A percentile compares a stretch with the other conserved stretches of the same genome.
Conservation (phyloP, 768 basidiomycete species). For the Xerocomus brunneocitrinus region DNA sequence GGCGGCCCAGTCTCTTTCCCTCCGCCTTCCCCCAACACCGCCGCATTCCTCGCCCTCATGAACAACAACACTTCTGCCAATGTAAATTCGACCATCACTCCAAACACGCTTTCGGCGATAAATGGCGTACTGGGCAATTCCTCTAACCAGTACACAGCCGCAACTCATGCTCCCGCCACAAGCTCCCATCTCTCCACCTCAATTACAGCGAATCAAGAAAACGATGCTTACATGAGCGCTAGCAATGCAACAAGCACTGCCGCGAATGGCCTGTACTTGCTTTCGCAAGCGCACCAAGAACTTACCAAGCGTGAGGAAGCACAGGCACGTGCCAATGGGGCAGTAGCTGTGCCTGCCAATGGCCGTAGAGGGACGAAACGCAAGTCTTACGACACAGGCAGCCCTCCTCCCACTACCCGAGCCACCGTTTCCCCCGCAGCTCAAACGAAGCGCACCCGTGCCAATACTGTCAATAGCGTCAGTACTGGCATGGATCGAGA, state of each 20-base stretch:
- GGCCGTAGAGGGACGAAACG: conserved; percentile 62
- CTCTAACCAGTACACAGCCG: conserved; percentile 23
- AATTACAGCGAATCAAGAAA: conserved; percentile 33
- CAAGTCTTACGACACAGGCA: conserved; percentile 52
- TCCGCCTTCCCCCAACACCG: conserved; percentile 80
- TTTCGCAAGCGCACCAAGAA: conserved; percentile 94
- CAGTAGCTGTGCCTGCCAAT: conserved; percentile 28
- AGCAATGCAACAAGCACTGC: conserved; percentile 63
- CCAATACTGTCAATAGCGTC: conserved; percentile 30
- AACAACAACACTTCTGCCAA: conserved; percentile 44
- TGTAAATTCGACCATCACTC: conserved; percentile 50
- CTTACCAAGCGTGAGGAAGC: conserved; percentile 92
- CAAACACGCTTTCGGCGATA: conserved; percentile 56
- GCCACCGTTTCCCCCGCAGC: conserved; percentile 21
- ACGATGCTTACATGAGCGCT: conserved; percentile 37
- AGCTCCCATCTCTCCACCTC: conserved; percentile 35
- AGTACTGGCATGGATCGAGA: conserved; percentile 35
- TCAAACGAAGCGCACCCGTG: conserved; percentile 36
- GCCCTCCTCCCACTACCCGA: conserved; percentile 27
- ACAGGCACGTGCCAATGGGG: conserved; percentile 53
- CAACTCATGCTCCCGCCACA: conserved; percentile 32
- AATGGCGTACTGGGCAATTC: conserved; percentile 63
- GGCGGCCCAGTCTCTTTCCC: conserved; percentile 75
- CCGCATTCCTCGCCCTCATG: conserved; percentile 91
- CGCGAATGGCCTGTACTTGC: conserved; percentile 89